Base-by-base conservation (phyloP, 1,139 yeast species). In the Sugiyamaella novakii region DNA sequence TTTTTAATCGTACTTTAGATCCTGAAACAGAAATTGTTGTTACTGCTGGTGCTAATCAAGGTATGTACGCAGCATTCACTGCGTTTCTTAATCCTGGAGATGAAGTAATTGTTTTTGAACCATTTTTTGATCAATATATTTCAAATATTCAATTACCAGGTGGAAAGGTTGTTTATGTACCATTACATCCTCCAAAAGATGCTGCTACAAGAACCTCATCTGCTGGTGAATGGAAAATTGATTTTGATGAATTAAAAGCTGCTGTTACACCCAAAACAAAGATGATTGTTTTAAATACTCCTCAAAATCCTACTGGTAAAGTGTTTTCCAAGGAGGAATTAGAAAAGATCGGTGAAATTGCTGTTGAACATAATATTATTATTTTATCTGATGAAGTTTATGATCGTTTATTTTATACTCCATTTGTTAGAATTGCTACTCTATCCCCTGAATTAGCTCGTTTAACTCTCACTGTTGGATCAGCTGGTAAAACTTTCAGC, bases 41-140 rank as follows among this genome's bases (percentile, higher is more conserved):
- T 44, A 87, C 97, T 35, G 91, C 98, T 1, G 98, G 98, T 49
- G 98, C 98, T 39, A 92, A 92, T 61, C 98, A 92, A 70, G 98
- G 97, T 35, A 86, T 92, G 75, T 77, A 87, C 51, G 71, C 96
- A 1, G 81, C 86, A 3, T 83, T 91, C 65, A 85, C 89, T 53
- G 98, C 94, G 0, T 84, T 89, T 59, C 71, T 92, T 56, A 79
- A 87, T 43, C 80, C 83, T 1, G 98, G 95, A 14, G 98, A 92
- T 64, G 98, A 92, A 68, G 98, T 84, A 15, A 86, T 92, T 68
- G 97, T 92, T n/a, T 87, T 92, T 65, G 96, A 92, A 68, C 98
- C 98, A 1, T 92, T 88, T 66, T 92, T 92, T 65, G 98, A 92
- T 64, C 98, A 92, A 70, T 92, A 92, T 69, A 87, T 92, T 56